A percentile compares a stretch with the other conserved stretches of the same genome.
phyloP scores from a whole-genome alignment of 257 asterid species.

The Plantago major region DNA sequence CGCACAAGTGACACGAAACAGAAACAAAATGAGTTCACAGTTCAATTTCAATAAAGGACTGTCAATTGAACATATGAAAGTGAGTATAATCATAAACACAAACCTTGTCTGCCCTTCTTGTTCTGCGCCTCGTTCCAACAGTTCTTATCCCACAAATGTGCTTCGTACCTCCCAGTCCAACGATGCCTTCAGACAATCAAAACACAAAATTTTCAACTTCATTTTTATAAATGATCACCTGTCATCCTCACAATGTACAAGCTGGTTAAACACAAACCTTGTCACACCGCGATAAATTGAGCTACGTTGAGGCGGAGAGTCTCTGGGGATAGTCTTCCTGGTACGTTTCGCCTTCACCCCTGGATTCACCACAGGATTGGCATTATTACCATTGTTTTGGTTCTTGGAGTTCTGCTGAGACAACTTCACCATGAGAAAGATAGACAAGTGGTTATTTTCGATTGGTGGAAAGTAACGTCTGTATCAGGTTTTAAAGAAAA shows the following conservation, averaged over 20 bases:
- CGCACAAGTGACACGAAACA: neutral
- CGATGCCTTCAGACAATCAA: slow-evolving; percentile 48
- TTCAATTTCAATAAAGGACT: too few species aligned
- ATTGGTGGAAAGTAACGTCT: slow-evolving; percentile 26
- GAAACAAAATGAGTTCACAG: slow-evolving; percentile 2
- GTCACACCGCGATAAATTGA: slow-evolving; percentile 81
- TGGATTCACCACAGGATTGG: slow-evolving; percentile 20
- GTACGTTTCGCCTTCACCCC: slow-evolving; percentile 54
- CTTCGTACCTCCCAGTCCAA: slow-evolving; percentile 89
- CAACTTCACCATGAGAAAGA: slow-evolving; percentile 52
- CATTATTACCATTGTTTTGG: slow-evolving; percentile 21
- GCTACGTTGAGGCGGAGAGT: slow-evolving; percentile 82
- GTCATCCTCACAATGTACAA: neutral
- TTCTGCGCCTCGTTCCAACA: slow-evolving; percentile 92
- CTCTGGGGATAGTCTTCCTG: slow-evolving; percentile 77
- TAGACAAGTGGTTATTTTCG: slow-evolving; percentile 6
- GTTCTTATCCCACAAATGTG: slow-evolving; percentile 91
- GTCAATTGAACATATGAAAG: neutral
- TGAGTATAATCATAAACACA: neutral
- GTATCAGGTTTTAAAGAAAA: slow-evolving; percentile 58
- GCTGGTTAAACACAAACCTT: slow-evolving; percentile 29
- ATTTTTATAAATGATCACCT: neutral
- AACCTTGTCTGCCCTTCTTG: slow-evolving; percentile 98
- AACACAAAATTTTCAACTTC: neutral
- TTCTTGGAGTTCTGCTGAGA: slow-evolving; percentile 39